Evolutionary conservation across 306 rosid genomes (phyloP).

Genomic region (Acacia confusa): DNA sequence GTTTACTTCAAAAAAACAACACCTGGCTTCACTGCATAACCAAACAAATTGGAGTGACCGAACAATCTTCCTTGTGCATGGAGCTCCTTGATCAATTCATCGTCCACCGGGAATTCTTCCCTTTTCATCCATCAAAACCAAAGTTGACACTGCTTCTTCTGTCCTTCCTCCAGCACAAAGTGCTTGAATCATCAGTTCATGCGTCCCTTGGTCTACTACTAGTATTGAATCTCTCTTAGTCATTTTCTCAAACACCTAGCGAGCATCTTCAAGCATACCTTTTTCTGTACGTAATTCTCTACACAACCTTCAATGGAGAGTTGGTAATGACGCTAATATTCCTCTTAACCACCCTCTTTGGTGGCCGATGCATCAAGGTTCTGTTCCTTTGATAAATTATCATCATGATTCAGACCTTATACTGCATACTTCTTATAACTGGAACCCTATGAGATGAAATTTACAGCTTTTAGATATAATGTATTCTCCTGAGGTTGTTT

Average conservation of each 20-base stretch:
- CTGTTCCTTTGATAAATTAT: too few relatives aligned
- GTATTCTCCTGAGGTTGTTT: too few relatives aligned
- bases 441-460: too few relatives aligned
- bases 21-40: slow-evolving; percentile 66
- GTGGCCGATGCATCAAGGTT: too few relatives aligned
- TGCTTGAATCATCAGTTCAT: slow-evolving; percentile 52
- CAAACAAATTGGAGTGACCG: slow-evolving; percentile 32
- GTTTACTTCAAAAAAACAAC: slow-evolving; percentile 32
- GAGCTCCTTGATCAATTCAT: slow-evolving; percentile 47
- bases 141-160: slow-evolving; percentile 47
- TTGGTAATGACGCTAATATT: too few relatives aligned
- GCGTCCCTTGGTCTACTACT: slow-evolving; percentile 46
- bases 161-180: slow-evolving; percentile 54
- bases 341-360: too few relatives aligned
- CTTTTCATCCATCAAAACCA: slow-evolving; percentile 40
- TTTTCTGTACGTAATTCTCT: slow-evolving; percentile 43
- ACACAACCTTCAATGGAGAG: slow-evolving; percentile 44
- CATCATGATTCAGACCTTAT: too few relatives aligned
- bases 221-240: slow-evolving; percentile 30
- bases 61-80: too few relatives aligned
- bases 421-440: too few relatives aligned
- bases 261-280: slow-evolving; percentile 46
- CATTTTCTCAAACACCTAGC: slow-evolving; percentile 63
- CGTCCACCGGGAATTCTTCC: slow-evolving; percentile 40
- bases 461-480: too few relatives aligned